These are phyloP conservation scores for Pseudopithomyces chartarum DNA, from an alignment of 2,329 filamentous ascomycete genomes.

Conservation along the genomic window DNA sequence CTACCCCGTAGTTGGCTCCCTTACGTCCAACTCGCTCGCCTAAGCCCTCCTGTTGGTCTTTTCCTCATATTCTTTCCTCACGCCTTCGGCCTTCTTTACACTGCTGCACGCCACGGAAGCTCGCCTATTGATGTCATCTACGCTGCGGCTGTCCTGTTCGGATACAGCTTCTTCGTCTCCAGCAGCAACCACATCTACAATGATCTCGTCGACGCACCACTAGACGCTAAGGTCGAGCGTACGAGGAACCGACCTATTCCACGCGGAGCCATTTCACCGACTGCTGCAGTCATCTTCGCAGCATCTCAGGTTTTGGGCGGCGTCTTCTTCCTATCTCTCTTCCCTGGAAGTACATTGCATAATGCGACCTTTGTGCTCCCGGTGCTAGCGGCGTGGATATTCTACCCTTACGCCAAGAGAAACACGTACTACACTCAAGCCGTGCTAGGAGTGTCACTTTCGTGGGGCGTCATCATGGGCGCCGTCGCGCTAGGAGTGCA, in stretches of 20 bases:
- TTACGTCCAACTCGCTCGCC: constrained; percentile 11
- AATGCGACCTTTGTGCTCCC: constrained; percentile 49
- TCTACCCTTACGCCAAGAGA: constrained; percentile 59
- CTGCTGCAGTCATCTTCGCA: constrained; percentile 43
- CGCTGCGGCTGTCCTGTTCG: constrained; percentile 10
- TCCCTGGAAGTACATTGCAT: constrained; percentile 25
- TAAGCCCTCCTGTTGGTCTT: constrained; percentile 46
- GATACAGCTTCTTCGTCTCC: constrained; percentile 44
- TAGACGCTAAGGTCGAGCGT: constrained; percentile 52
- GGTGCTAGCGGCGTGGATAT: constrained; percentile 50
- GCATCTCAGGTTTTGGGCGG: constrained; percentile 49
- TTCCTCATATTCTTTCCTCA: constrained; percentile 53
- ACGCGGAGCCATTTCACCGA: constrained; percentile 52
- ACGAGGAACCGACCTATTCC: constrained; percentile 33
- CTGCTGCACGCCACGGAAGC: constrained; percentile 28
- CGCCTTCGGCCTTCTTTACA: constrained; percentile 46
- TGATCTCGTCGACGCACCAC: constrained; percentile 59
- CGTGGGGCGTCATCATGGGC: constrained; percentile 9
- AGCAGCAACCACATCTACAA: constrained; percentile 57
- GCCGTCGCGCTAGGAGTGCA: not conserved
- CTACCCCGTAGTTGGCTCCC: constrained; percentile 13
- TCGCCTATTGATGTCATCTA: not conserved
- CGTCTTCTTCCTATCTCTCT: constrained; percentile 51
- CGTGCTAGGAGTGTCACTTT: constrained; percentile 50
- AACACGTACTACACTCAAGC: constrained; percentile 59